Percentiles rank a stretch among this genome's conserved stretches.
These are phyloP conservation scores for Knufia petricola DNA, from an alignment of 2,329 filamentous ascomycete species.

Conservation along the genomic window DNA sequence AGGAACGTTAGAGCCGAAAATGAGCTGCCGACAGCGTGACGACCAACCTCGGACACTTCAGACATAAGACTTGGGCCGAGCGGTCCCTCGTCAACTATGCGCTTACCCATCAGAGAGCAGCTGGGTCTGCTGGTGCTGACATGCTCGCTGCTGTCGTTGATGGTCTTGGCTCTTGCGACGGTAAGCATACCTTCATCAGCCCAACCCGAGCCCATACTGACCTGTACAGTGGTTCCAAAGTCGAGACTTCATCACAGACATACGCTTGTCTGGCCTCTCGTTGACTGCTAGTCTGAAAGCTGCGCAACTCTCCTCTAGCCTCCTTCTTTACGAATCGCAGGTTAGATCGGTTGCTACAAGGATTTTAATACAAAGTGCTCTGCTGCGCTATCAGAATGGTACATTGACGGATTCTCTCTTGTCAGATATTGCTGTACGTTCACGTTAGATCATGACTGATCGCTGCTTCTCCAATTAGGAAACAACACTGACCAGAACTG, in stretches of 20 bases:
- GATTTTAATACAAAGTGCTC: conserved; percentile 43
- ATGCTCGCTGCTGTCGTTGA: conserved; percentile 63
- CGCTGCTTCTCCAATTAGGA: conserved; percentile 25
- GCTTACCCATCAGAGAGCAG: conserved; percentile 81
- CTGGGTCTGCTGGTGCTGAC: conserved; percentile 69
- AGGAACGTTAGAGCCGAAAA: neutral
- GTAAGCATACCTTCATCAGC: conserved; percentile 27
- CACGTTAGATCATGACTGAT: conserved; percentile 6
- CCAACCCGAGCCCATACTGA: conserved; percentile 47
- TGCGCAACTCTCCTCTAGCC: conserved; percentile 66
- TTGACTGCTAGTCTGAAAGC: conserved; percentile 82
- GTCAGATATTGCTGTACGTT: conserved; percentile 4
- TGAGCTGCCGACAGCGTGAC: conserved; percentile 5
- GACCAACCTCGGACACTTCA: neutral
- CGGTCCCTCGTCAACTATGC: conserved; percentile 44
- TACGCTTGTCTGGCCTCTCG: conserved; percentile 53
- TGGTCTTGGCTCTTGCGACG: conserved; percentile 70
- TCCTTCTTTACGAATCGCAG: conserved; percentile 68
- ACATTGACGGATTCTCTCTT: conserved; percentile 5
- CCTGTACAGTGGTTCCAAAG: conserved; percentile 47
- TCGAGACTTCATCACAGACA: conserved; percentile 49
- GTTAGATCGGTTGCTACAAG: conserved; percentile 62
- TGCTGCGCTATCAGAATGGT: conserved; percentile 40
- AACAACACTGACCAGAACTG: conserved; percentile 54
- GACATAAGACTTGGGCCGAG: neutral